Percentiles rank a stretch among this genome's conserved stretches.
Evolutionary conservation across 192 early-diverging fungal species (phyloP).

Genomic region (Linnemannia exigua): DNA sequence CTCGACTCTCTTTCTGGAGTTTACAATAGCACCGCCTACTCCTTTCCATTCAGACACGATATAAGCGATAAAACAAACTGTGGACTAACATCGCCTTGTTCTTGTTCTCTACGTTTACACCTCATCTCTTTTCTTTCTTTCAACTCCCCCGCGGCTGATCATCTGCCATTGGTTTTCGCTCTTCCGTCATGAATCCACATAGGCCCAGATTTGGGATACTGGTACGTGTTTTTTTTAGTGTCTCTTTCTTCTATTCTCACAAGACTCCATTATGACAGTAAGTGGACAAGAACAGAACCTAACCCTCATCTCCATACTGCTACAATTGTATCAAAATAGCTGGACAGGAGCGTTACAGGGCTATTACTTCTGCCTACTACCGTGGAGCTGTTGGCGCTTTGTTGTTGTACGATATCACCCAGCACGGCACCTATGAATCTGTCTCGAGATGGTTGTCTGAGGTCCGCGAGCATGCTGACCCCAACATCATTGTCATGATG

Average conservation of each 20-base stretch:
- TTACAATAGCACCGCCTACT: constrained; percentile 56
- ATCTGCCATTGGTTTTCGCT: neutral
- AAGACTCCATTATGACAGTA: neutral
- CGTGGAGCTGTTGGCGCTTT: constrained; percentile 95
- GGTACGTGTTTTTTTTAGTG: constrained; percentile 63
- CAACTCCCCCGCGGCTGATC: neutral
- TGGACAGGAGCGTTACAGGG: constrained; percentile 95
- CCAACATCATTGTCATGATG: constrained; percentile 93
- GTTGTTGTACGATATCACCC: constrained; percentile 85
- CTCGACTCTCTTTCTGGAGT: constrained; percentile 68
- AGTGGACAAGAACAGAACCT: constrained; percentile 61
- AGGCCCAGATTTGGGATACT: constrained; percentile 83
- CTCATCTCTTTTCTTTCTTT: neutral
- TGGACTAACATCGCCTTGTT: neutral
- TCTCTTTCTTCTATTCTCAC: neutral
- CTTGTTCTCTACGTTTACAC: neutral
- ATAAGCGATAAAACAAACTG: neutral
- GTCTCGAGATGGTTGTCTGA: constrained; percentile 97
- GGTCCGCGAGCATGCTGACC: constrained; percentile 95
- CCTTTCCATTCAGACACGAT: neutral
- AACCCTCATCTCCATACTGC: constrained; percentile 29
- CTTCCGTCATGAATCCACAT: neutral
- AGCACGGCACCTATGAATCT: constrained; percentile 84
- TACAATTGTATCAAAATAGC: constrained; percentile 56
- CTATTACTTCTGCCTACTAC: constrained; percentile 90